A percentile compares a stretch with the other conserved stretches of the same genome.
Evolutionary conservation across 1,139 yeast species (phyloP).

Genomic region (Hanseniaspora sp.): DNA sequence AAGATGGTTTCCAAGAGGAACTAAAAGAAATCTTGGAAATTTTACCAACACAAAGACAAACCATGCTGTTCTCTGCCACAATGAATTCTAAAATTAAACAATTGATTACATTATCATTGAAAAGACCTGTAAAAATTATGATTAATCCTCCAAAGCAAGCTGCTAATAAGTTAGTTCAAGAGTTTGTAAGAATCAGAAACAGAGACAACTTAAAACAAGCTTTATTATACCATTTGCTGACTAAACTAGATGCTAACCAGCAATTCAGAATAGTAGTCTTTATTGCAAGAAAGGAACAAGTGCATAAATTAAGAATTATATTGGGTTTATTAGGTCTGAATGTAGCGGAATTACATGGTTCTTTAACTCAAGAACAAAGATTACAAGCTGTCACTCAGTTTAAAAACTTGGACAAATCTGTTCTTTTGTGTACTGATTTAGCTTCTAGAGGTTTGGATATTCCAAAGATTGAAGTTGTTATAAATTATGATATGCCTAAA

Average conservation of each 20-base stretch:
- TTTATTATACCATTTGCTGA: conserved; percentile 57
- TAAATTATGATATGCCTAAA: conserved; percentile 94
- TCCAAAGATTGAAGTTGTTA: conserved; percentile 88
- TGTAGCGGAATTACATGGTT: conserved; percentile 90
- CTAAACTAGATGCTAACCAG: conserved; percentile 49
- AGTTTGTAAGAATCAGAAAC: conserved; percentile 86
- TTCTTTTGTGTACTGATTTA: conserved; percentile 87
- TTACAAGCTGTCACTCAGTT: conserved; percentile 70
- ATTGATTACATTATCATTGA: conserved; percentile 73
- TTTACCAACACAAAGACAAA: conserved; percentile 84
- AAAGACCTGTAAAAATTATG: conserved; percentile 87
- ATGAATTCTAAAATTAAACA: conserved; percentile 91
- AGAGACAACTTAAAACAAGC: conserved; percentile 79
- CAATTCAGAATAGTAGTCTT: conserved; percentile 74
- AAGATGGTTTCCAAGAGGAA: conserved; percentile 95
- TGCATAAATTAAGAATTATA: conserved; percentile 75
- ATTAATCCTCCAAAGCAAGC: conserved; percentile 94
- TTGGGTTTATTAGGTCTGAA: conserved; percentile 76
- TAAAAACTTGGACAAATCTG: conserved; percentile 71
- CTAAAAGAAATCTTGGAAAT: conserved; percentile 77
- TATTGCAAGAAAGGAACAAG: conserved; percentile 80
- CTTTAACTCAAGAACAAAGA: conserved; percentile 92
- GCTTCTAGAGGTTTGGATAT: conserved; percentile 99
- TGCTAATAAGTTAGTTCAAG: conserved; percentile 75
- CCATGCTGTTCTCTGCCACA: conserved; percentile 89